Conservation (phyloP, 169 alveolate genomes). For the Babesia ovata region DNA sequence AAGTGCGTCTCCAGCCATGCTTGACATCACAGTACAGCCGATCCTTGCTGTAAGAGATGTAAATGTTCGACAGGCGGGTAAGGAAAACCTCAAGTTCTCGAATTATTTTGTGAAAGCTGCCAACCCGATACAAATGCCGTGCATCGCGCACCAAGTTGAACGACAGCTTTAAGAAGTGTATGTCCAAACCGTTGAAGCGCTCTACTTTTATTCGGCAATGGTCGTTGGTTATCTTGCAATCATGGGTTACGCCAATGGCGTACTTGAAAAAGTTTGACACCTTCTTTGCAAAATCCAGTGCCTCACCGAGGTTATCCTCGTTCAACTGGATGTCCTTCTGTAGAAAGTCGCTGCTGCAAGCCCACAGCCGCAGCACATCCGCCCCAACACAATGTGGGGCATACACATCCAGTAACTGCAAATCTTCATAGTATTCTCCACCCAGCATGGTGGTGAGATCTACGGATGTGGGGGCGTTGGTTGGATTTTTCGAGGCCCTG, state of each 20-base stretch:
- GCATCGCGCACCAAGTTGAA: conserved; percentile 35
- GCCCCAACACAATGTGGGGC: conserved; percentile 43
- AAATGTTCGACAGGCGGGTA: conserved; percentile 50
- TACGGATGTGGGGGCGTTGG: background rate
- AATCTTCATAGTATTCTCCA: conserved; percentile 27
- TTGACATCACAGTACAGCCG: conserved; percentile 39
- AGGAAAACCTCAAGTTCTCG: conserved; percentile 37
- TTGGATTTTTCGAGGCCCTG: background rate
- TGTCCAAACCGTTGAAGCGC: conserved; percentile 38
- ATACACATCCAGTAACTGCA: conserved; percentile 16
- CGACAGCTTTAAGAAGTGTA: conserved; percentile 45
- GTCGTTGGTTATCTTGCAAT: conserved; percentile 17
- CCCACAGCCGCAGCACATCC: conserved; percentile 56
- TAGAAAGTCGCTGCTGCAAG: conserved; percentile 54
- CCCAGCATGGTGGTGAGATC: conserved; percentile 17
- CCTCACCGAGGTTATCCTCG: conserved; percentile 18
- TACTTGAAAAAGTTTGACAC: conserved; percentile 59
- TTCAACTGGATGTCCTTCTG: conserved; percentile 58
- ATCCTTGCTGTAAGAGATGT: conserved; percentile 58
- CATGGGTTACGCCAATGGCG: conserved; percentile 42
- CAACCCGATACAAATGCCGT: conserved; percentile 16
- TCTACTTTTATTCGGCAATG: conserved; percentile 5
- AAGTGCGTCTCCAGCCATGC: conserved; percentile 14
- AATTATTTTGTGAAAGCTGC: conserved; percentile 47
- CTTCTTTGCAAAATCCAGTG: conserved; percentile 50